Evolutionary conservation across 2,329 filamentous ascomycete species (phyloP), one percentile per base, ranked within the genome.

Genomic region (Beauveria scarabaeidicola): DNA sequence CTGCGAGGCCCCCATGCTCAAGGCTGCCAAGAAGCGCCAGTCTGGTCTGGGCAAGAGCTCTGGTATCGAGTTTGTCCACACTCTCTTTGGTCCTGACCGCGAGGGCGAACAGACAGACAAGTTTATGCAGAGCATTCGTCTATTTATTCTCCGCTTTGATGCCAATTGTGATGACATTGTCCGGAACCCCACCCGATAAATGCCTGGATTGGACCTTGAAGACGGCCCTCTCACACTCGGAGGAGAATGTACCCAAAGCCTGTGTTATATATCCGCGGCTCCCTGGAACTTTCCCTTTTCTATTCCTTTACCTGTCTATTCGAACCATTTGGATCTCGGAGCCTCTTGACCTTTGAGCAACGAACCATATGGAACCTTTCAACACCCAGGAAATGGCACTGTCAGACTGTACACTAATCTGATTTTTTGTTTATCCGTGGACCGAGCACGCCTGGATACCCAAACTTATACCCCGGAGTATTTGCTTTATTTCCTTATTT

Each of bases 1-100:
- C 17, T 97, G 94, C 71, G 94, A 99, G 77, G 83, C 88, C 52
- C 95, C 90, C 71, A 99, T 99, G 94, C 89, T 94, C 78, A 91
- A 89, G 78, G 89, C 88, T 47, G 87, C 88, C 66, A 93, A 91
- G 81, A 83, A 90, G 74, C 75, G 82, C 44, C 86, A 86, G 72
- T 65, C 72, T 19, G 70, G 70, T 52, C 89, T 97, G 74, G 93
- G 92, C 70, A 92, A 91, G 79, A 93, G 91, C 72, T 91, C 91
- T 58, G 94, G 94, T 55, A 88, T 89, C 66, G 92, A 97, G 77
- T 97, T 99, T 69, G 93, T 99, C 69, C 88, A 97, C 72, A 92
- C 91, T 56, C 90, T 99, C 67, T 97, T 97, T 68, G 93, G 92
- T 65, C 87, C 89, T 63, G 93, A 97, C 70, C 84, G 91, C 63